phyloP scores from a whole-genome alignment of 108 stramenopile genomes.

The Nitzschia inconspicua region DNA sequence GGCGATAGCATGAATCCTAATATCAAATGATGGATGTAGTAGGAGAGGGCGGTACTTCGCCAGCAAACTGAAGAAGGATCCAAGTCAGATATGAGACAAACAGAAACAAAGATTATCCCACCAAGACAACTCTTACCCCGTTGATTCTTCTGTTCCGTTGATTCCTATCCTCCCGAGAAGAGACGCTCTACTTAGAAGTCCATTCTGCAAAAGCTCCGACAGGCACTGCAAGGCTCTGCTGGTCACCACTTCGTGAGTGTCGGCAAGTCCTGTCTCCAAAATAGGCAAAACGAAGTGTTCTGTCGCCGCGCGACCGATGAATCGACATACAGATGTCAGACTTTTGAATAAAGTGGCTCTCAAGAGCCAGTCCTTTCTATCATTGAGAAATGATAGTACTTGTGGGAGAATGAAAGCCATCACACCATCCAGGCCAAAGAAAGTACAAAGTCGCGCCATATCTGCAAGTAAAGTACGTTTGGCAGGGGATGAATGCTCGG shows the following conservation, averaged over 20 bases:
- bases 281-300: conserved; percentile 94
- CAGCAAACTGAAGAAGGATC: conserved; percentile 39
- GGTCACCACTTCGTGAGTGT: conserved; percentile 85
- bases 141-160: conserved; percentile 1
- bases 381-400: conserved; percentile 91
- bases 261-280: conserved; percentile 90
- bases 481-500: conserved; percentile 73
- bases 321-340: conserved; percentile 84
- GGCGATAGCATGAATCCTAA: conserved; percentile 42
- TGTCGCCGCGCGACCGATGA: conserved; percentile 88
- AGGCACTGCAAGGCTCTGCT: conserved; percentile 68
- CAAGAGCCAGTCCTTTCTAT: conserved; percentile 91
- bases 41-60: conserved; percentile 69
- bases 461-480: conserved; percentile 84
- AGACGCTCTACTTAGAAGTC: conserved; percentile 54
- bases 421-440: conserved; percentile 88
- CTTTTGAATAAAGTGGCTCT: conserved; percentile 87
- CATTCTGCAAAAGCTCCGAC: conserved; percentile 51
- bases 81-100: background rate
- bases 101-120: background rate
- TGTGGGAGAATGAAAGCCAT: conserved; percentile 90
- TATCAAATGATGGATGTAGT: conserved; percentile 58
- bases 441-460: conserved; percentile 84
- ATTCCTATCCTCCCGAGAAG: conserved; percentile 35
- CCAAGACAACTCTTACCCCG: conserved; percentile 9